Evolutionary conservation across 2,329 filamentous ascomycete species (phyloP).

Genomic region (Talaromyces albobiverticillius): DNA sequence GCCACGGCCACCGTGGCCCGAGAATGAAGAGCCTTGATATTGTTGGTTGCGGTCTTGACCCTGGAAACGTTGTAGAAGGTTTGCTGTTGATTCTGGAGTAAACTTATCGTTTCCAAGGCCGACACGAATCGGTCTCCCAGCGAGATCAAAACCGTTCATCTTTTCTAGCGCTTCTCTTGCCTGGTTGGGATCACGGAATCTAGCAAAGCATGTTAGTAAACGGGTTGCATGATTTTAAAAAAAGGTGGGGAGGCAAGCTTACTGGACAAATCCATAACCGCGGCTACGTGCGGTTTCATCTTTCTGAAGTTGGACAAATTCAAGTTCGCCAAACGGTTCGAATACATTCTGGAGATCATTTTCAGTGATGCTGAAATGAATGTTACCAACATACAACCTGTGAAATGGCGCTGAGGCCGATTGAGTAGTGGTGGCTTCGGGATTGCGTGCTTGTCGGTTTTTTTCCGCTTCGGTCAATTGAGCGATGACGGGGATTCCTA

Average conservation of each 20-base stretch:
- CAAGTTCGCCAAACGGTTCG: slow-evolving; percentile 94
- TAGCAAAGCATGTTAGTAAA: slow-evolving; percentile 40
- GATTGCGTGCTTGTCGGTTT: slow-evolving; percentile 89
- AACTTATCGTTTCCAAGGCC: slow-evolving; percentile 99
- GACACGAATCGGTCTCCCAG: slow-evolving; percentile 94
- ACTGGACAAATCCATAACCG: slow-evolving; percentile 99
- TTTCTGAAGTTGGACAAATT: slow-evolving; percentile 96
- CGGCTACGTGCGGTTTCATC: slow-evolving; percentile 87
- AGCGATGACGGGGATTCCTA: slow-evolving; percentile 98
- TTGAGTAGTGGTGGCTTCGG: slow-evolving; percentile 64
- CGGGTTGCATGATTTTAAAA: background rate
- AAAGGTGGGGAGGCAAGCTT: slow-evolving; percentile 43
- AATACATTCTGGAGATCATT: slow-evolving; percentile 94
- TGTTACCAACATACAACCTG: slow-evolving; percentile 97
- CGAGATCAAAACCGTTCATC: slow-evolving; percentile 99
- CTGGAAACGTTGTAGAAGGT: slow-evolving; percentile 87
- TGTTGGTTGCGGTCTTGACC: slow-evolving; percentile 62
- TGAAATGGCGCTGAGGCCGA: slow-evolving; percentile 91
- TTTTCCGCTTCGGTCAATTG: slow-evolving; percentile 99
- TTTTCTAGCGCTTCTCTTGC: slow-evolving; percentile 94
- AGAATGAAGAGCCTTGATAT: slow-evolving; percentile 89
- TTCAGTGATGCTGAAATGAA: slow-evolving; percentile 99
- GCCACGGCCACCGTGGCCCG: slow-evolving; percentile 82
- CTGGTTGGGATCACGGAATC: slow-evolving; percentile 84
- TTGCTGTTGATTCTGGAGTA: slow-evolving; percentile 92